A percentile compares a stretch with the other conserved stretches of the same genome.
phyloP scores from a whole-genome alignment of 192 early-diverging fungal genomes.

The Spinellus fusiger region DNA sequence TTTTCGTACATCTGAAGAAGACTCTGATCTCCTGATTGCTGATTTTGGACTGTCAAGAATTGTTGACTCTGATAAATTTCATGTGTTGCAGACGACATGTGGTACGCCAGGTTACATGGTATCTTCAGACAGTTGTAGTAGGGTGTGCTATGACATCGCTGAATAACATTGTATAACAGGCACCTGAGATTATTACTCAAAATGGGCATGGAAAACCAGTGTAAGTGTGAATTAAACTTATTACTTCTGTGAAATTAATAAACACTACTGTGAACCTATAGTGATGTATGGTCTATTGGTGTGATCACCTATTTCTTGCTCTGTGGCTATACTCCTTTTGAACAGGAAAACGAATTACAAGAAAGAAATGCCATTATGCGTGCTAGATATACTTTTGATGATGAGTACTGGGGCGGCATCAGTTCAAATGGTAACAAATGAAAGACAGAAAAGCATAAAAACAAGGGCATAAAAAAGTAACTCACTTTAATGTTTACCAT shows the following conservation, averaged over 20 bases:
- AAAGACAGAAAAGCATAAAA: background rate
- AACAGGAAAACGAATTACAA: conserved; percentile 41
- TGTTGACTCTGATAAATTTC: conserved; percentile 54
- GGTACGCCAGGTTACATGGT: conserved; percentile 83
- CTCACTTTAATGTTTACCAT: background rate
- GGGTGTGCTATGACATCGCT: background rate
- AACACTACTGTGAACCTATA: background rate
- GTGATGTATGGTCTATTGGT: conserved; percentile 80
- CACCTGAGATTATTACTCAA: conserved; percentile 54
- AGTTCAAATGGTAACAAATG: conserved; percentile 33
- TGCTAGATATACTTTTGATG: conserved; percentile 59
- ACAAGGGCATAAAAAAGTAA: background rate
- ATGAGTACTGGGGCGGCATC: conserved; percentile 61
- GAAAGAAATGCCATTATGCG: conserved; percentile 54
- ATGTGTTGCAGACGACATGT: conserved; percentile 61
- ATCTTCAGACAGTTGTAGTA: background rate
- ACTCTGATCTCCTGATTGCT: conserved; percentile 63
- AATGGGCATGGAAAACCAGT: conserved; percentile 67
- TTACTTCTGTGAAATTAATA: background rate
- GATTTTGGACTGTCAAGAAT: conserved; percentile 78
- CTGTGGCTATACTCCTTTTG: conserved; percentile 72
- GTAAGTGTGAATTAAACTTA: conserved; percentile 12
- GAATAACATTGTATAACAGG: conserved; percentile 28
- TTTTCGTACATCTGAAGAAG: conserved; percentile 53
- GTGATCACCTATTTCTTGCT: conserved; percentile 74